Evolutionary conservation across 805 yeast species (phyloP).

Genomic region (Barnettozyma pratensis): DNA sequence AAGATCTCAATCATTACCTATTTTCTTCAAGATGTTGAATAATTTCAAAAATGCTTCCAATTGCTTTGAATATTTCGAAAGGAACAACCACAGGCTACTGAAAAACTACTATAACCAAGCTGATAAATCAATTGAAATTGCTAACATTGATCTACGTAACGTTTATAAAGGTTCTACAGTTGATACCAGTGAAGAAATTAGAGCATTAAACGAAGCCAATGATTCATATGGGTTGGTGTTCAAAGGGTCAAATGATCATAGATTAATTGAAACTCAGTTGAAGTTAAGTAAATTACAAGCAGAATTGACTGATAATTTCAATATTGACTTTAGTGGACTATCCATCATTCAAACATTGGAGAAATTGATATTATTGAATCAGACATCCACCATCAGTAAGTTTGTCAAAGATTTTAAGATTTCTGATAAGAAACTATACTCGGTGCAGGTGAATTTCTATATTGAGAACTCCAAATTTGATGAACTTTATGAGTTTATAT

Average conservation of each 20-base stretch:
- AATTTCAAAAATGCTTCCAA: constrained; percentile 35
- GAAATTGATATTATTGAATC: constrained; percentile 41
- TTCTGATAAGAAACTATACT: constrained; percentile 51
- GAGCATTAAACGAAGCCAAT: constrained; percentile 25
- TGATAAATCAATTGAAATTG: constrained; percentile 47
- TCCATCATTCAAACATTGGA: constrained; percentile 41
- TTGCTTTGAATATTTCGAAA: constrained; percentile 30
- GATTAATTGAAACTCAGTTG: constrained; percentile 39
- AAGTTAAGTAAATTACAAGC: constrained; percentile 40
- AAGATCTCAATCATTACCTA: constrained; percentile 53
- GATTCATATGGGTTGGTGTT: constrained; percentile 30
- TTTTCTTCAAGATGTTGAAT: constrained; percentile 63
- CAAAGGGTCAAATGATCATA: constrained; percentile 31
- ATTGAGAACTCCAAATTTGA: constrained; percentile 46
- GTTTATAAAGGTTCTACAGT: not conserved
- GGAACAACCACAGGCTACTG: constrained; percentile 33
- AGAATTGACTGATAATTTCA: constrained; percentile 29
- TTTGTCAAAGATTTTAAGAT: constrained; percentile 37
- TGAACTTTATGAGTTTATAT: constrained; percentile 49
- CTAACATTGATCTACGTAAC: constrained; percentile 33
- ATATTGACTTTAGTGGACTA: constrained; percentile 24
- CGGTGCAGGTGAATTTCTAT: constrained; percentile 44
- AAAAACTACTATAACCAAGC: constrained; percentile 60
- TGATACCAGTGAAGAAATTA: constrained; percentile 18
- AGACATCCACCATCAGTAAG: constrained; percentile 39